Percentiles rank a stretch among this genome's conserved stretches.
These are phyloP conservation scores for Linum lewisii DNA, from an alignment of 345 rosid species.

Conservation along the genomic window DNA sequence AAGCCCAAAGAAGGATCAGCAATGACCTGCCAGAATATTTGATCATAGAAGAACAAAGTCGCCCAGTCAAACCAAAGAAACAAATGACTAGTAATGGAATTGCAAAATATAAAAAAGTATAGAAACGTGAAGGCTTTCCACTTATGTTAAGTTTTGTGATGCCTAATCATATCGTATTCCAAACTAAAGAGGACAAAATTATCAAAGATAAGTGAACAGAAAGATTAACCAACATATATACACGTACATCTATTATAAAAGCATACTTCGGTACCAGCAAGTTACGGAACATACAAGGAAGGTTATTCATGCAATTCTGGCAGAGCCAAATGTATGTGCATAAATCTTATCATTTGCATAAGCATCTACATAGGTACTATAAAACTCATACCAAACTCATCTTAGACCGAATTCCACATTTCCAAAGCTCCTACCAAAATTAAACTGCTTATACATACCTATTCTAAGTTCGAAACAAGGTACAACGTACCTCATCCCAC, in stretches of 20 bases:
- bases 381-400: no score
- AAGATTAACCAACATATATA: not conserved
- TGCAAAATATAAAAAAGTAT: not conserved
- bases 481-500: constrained; percentile 80
- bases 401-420: no score
- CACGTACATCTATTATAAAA: not conserved
- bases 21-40: constrained; percentile 45
- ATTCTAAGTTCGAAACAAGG: not conserved
- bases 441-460: no score
- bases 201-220: no score
- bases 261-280: not conserved
- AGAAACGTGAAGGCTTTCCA: not conserved
- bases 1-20: constrained; percentile 79
- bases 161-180: not conserved
- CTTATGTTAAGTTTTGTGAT: no score
- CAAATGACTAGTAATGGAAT: not conserved
- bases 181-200: not conserved
- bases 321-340: no score
- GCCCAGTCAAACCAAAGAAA: not conserved
- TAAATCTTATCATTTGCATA: no score
- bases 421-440: no score
- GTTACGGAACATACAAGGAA: not conserved
- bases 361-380: no score
- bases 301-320: no score
- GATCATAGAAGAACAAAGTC: not conserved